Conservation (phyloP, 2,329 filamentous ascomycete genomes). For the Arachnomyces sp. region DNA sequence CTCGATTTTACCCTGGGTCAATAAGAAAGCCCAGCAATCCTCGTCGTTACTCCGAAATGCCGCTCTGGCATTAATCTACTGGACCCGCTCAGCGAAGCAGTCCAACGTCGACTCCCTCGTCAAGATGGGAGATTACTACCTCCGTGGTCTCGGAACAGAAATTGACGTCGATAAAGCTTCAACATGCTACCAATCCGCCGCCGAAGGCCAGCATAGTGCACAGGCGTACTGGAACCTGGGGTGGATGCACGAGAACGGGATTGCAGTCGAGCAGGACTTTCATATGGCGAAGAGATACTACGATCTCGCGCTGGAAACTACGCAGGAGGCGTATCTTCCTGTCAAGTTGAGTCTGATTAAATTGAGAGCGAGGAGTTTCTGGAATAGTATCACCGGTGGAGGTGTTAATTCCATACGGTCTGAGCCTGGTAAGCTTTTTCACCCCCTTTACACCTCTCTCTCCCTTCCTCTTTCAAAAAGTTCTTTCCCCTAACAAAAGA, state of each 20-base stretch:
- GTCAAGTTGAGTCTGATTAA: slow-evolving; percentile 84
- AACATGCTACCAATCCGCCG: slow-evolving; percentile 83
- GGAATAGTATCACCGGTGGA: slow-evolving; percentile 90
- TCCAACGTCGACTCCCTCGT: slow-evolving; percentile 87
- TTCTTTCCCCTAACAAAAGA: slow-evolving; percentile 20
- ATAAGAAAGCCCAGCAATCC: slow-evolving; percentile 32
- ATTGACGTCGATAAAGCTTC: slow-evolving; percentile 76
- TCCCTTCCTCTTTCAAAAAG: background rate
- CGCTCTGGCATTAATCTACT: slow-evolving; percentile 74
- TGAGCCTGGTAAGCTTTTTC: slow-evolving; percentile 59
- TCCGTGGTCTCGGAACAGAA: slow-evolving; percentile 66
- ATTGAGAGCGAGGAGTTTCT: slow-evolving; percentile 74
- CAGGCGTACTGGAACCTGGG: slow-evolving; percentile 96
- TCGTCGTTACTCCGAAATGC: slow-evolving; percentile 45
- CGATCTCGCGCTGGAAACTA: slow-evolving; percentile 83
- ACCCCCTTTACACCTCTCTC: background rate
- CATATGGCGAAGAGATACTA: slow-evolving; percentile 96
- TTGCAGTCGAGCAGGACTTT: slow-evolving; percentile 88
- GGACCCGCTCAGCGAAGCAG: slow-evolving; percentile 89
- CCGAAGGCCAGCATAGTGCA: slow-evolving; percentile 82
- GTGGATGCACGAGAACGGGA: slow-evolving; percentile 98
- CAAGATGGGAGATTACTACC: slow-evolving; percentile 98
- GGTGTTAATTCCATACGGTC: slow-evolving; percentile 85
- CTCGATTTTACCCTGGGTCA: slow-evolving; percentile 41
- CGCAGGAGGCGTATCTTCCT: slow-evolving; percentile 85